Evolutionary conservation across 2,329 filamentous ascomycete species (phyloP).

Genomic region (Sordariomycetes sp.): DNA sequence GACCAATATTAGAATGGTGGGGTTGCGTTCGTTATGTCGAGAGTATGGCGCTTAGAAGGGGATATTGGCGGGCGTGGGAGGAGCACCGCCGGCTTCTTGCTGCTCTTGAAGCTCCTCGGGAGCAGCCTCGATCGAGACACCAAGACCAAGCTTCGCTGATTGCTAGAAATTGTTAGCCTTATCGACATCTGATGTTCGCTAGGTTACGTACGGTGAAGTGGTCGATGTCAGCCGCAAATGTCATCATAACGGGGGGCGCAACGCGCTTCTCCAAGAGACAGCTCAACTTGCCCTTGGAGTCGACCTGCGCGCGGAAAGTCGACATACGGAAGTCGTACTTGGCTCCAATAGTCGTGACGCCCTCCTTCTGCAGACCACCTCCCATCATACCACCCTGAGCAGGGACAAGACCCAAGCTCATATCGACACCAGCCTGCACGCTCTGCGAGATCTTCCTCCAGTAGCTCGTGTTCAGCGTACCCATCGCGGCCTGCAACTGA

Average conservation of each 20-base stretch:
- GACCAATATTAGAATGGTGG: background rate
- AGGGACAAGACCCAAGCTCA: constrained; percentile 75
- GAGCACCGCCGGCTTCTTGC: constrained; percentile 47
- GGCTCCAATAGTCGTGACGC: constrained; percentile 81
- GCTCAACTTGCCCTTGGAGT: constrained; percentile 88
- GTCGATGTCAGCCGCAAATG: constrained; percentile 94
- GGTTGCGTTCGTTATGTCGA: background rate
- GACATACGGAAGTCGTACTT: constrained; percentile 98
- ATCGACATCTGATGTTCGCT: constrained; percentile 1
- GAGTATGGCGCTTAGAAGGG: constrained; percentile 50
- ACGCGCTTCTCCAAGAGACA: constrained; percentile 94
- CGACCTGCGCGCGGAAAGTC: constrained; percentile 90
- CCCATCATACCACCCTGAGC: constrained; percentile 65
- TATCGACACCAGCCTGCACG: constrained; percentile 91
- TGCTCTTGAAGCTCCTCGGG: constrained; percentile 82
- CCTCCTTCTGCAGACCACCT: constrained; percentile 69
- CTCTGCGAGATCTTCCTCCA: constrained; percentile 90
- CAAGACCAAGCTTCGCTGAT: constrained; percentile 88
- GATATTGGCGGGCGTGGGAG: constrained; percentile 39
- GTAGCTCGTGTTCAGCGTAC: constrained; percentile 83
- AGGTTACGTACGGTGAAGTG: constrained; percentile 71
- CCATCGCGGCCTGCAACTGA: constrained; percentile 74
- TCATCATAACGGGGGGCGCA: constrained; percentile 83
- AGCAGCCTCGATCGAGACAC: constrained; percentile 81
- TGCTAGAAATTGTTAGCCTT: constrained; percentile 50